Evolutionary conservation across 164 flowering plant species (phyloP).

Genomic region (Macadamia tetraphylla): DNA sequence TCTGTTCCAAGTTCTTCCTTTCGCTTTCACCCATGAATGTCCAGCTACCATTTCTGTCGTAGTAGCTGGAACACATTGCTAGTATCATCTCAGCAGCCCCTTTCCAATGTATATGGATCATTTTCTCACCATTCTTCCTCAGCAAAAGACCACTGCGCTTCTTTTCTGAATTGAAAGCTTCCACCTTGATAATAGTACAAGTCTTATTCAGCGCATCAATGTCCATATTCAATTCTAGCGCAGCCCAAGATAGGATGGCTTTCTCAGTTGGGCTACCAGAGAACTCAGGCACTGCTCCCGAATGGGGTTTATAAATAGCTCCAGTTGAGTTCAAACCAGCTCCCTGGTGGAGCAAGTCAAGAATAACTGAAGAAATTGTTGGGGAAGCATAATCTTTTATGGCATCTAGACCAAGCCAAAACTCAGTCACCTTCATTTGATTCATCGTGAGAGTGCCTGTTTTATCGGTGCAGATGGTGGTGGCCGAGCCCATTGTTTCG

Average conservation of each 20-base stretch:
- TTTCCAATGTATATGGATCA: conserved; percentile 50
- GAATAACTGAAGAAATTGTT: conserved; percentile 14
- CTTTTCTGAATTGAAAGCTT: conserved; percentile 59
- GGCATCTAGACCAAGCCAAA: conserved; percentile 47
- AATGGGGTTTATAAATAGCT: conserved; percentile 19
- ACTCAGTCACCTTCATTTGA: conserved; percentile 64
- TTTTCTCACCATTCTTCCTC: conserved; percentile 20
- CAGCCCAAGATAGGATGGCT: conserved; percentile 61
- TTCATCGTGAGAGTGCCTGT: conserved; percentile 70
- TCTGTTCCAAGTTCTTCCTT: conserved; percentile 20
- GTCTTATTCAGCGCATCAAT: conserved; percentile 26
- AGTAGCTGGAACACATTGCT: conserved; percentile 44
- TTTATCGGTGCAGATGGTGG: conserved; percentile 68
- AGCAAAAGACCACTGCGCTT: conserved; percentile 46
- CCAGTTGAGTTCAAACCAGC: conserved; percentile 53
- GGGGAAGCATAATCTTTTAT: conserved; percentile 12
- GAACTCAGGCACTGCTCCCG: conserved; percentile 28
- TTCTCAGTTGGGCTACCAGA: conserved; percentile 59
- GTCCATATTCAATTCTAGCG: conserved; percentile 29
- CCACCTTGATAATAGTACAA: conserved; percentile 32
- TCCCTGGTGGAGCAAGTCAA: conserved; percentile 41
- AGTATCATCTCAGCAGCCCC: conserved; percentile 66
- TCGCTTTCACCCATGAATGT: conserved; percentile 20
- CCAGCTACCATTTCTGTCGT: conserved; percentile 25
- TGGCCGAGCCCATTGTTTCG: conserved; percentile 84